Evolutionary conservation across 2,329 filamentous ascomycete genomes (phyloP).

Genomic region (Neofusicoccum umdonicola): DNA sequence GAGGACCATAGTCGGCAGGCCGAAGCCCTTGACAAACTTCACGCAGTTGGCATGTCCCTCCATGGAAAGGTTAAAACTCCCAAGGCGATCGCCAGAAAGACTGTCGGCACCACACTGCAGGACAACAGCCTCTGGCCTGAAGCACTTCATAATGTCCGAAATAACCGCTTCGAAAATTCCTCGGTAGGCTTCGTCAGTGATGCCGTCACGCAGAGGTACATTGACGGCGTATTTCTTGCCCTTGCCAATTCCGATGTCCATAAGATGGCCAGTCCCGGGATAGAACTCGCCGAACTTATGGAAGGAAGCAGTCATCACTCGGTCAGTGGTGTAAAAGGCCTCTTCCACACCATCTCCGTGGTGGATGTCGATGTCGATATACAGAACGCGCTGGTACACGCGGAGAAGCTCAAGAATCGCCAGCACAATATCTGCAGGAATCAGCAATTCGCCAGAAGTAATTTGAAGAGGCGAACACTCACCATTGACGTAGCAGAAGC

Average conservation of each 20-base stretch:
- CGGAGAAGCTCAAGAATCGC: slow-evolving; percentile 85
- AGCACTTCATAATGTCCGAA: slow-evolving; percentile 73
- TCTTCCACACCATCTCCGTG: slow-evolving; percentile 90
- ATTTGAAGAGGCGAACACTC: neutral
- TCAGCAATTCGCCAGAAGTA: slow-evolving; percentile 25
- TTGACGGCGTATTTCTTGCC: slow-evolving; percentile 89
- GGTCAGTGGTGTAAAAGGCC: slow-evolving; percentile 84
- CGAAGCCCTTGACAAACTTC: slow-evolving; percentile 77
- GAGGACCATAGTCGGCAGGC: slow-evolving; percentile 81
- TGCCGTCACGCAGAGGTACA: slow-evolving; percentile 84
- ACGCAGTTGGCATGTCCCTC: slow-evolving; percentile 91
- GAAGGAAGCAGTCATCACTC: slow-evolving; percentile 90
- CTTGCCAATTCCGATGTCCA: slow-evolving; percentile 82
- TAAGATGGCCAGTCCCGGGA: slow-evolving; percentile 80
- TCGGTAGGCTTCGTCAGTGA: slow-evolving; percentile 86
- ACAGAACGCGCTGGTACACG: slow-evolving; percentile 81
- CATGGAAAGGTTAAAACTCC: slow-evolving; percentile 95
- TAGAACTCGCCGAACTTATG: slow-evolving; percentile 98
- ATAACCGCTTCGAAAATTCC: slow-evolving; percentile 81
- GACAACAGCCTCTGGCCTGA: slow-evolving; percentile 86
- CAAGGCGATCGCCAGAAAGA: slow-evolving; percentile 86
- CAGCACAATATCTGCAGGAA: slow-evolving; percentile 73
- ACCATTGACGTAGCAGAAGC: slow-evolving; percentile 95
- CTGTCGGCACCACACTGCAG: slow-evolving; percentile 95
- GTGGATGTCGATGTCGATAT: slow-evolving; percentile 93